A percentile compares a stretch with the other conserved stretches of the same genome.
Conservation (phyloP, 108 stramenopile genomes). For the Cyclotella cryptica region DNA sequence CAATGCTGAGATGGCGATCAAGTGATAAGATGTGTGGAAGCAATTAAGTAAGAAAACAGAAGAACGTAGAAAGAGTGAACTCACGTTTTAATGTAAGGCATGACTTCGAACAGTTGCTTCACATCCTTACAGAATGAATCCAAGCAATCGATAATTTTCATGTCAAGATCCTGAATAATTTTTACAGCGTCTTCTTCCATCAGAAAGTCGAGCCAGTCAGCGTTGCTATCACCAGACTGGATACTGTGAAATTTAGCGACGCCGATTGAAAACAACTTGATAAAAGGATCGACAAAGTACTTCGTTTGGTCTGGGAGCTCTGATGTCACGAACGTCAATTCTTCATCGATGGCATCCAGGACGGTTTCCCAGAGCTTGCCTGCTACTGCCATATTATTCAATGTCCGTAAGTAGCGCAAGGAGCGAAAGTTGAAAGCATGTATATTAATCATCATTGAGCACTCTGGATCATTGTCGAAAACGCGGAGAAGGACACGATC, state of each 20-base stretch:
- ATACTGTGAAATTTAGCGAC: slow-evolving; percentile 82
- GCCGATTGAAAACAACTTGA: slow-evolving; percentile 85
- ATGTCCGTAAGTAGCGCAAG: slow-evolving; percentile 69
- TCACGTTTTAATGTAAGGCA: slow-evolving; percentile 89
- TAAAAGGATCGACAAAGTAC: slow-evolving; percentile 69
- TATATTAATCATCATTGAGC: slow-evolving; percentile 25
- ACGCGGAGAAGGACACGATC: slow-evolving; percentile 62
- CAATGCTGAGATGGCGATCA: slow-evolving; percentile 56
- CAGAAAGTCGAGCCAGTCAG: slow-evolving; percentile 86
- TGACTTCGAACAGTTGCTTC: slow-evolving; percentile 73
- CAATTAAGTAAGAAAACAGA: neutral
- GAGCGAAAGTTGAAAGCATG: slow-evolving; percentile 47
- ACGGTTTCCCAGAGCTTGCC: slow-evolving; percentile 86
- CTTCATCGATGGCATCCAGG: slow-evolving; percentile 85
- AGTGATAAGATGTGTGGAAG: neutral
- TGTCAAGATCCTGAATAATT: slow-evolving; percentile 86
- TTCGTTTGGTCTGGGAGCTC: slow-evolving; percentile 69
- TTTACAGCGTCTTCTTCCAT: slow-evolving; percentile 75
- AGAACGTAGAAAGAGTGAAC: slow-evolving; percentile 5
- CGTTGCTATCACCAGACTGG: slow-evolving; percentile 57
- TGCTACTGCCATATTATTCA: slow-evolving; percentile 80
- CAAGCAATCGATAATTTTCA: slow-evolving; percentile 72
- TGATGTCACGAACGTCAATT: slow-evolving; percentile 70
- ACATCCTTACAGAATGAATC: slow-evolving; percentile 80
- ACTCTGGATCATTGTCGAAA: slow-evolving; percentile 13